A percentile compares a stretch with the other conserved stretches of the same genome.
Conservation (phyloP, 164 flowering plant genomes). For the Macadamia tetraphylla region DNA sequence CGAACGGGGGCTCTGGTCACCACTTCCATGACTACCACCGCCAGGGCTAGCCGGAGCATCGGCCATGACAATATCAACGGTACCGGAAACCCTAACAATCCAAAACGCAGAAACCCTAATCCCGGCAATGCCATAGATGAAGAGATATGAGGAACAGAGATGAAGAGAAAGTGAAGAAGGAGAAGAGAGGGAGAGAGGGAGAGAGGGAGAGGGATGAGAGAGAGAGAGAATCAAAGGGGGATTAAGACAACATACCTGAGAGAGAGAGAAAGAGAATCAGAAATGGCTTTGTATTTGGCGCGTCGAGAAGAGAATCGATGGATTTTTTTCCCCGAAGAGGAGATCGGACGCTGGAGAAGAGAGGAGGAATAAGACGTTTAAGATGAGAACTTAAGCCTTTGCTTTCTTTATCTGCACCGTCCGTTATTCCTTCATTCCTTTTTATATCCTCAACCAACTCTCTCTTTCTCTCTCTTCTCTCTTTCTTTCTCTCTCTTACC, state of each 20-base stretch:
- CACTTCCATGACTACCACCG: conserved; percentile 38
- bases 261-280: not conserved
- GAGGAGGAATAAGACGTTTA: conserved; percentile 22
- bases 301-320: conserved; percentile 8
- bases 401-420: conserved; percentile 27
- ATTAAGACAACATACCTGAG: conserved; percentile 4
- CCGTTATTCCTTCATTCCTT: conserved; percentile 5
- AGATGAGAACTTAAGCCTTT: conserved; percentile 20
- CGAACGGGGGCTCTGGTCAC: conserved; percentile 31
- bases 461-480: not conserved
- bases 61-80: conserved; percentile 18
- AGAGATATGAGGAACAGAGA: too few relatives aligned
- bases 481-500: too few relatives aligned
- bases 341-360: conserved; percentile 36
- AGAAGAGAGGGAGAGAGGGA: conserved; percentile 1
- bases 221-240: not conserved
- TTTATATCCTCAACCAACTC: not conserved
- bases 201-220: conserved; percentile 26
- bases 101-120: conserved; percentile 1
- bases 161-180: not conserved
- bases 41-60: conserved; percentile 34
- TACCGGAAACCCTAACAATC: conserved; percentile 10
- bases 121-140: not conserved
- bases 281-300: conserved; percentile 9
- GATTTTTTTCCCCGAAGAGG: conserved; percentile 4